A percentile compares a stretch with the other conserved stretches of the same genome.
Evolutionary conservation across 176 grass and related monocot genomes (phyloP).

Genomic region (Avena eriantha): DNA sequence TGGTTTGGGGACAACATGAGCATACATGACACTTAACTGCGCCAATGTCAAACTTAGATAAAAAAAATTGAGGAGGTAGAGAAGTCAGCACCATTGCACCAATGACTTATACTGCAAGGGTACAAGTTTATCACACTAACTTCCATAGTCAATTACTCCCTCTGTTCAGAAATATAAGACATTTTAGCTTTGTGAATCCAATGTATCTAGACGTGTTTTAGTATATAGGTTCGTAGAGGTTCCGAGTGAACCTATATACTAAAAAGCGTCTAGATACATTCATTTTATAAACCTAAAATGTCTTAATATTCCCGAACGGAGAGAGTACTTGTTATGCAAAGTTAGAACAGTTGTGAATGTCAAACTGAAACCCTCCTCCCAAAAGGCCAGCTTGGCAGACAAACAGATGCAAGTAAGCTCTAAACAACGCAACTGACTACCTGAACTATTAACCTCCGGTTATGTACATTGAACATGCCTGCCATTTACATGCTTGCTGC

Average conservation of each 20-base stretch:
- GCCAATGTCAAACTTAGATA: slow-evolving; percentile 29
- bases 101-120: neutral
- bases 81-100: slow-evolving; percentile 21
- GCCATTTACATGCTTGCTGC: neutral
- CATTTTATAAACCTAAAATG: too few relatives aligned
- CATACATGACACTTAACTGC: neutral
- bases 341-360: slow-evolving; percentile 6
- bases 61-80: neutral
- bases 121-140: slow-evolving; percentile 2
- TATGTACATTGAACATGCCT: slow-evolving; percentile 16
- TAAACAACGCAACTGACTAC: slow-evolving; percentile 26
- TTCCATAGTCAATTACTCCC: neutral
- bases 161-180: too few relatives aligned
- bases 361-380: slow-evolving; percentile 34
- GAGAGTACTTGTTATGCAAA: neutral
- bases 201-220: too few relatives aligned
- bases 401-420: neutral
- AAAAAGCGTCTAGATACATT: too few relatives aligned
- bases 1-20: slow-evolving; percentile 8
- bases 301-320: too few relatives aligned
- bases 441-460: neutral
- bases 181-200: too few relatives aligned
- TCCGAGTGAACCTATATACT: too few relatives aligned
- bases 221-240: too few relatives aligned
- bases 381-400: slow-evolving; percentile 14